Conservation (phyloP, 2,329 filamentous ascomycete genomes). For the Fusarium sp. region DNA sequence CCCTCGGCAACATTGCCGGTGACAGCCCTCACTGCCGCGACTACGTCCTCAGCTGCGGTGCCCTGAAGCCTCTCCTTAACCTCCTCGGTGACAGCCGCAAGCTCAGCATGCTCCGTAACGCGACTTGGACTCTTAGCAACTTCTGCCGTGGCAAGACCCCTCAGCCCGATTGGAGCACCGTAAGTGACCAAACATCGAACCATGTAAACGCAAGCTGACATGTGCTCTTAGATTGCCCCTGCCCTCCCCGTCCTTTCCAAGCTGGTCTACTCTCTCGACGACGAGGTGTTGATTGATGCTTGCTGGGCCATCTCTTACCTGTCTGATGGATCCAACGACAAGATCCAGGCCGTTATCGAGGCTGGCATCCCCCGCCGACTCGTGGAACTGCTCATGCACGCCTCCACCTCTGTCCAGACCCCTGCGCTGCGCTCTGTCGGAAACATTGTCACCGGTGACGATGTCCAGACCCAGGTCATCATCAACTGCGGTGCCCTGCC, state of each 20-base stretch:
- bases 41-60: constrained; percentile 92
- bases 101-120: constrained; percentile 98
- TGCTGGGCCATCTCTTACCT: constrained; percentile 99
- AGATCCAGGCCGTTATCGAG: constrained; percentile 99
- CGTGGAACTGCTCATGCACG: constrained; percentile 97
- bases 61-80: constrained; percentile 88
- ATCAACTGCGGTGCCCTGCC: constrained; percentile 97
- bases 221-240: constrained; percentile 79
- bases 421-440: constrained; percentile 96
- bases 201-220: constrained; percentile 15
- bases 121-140: constrained; percentile 99
- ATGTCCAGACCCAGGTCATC: constrained; percentile 98
- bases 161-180: constrained; percentile 96
- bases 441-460: constrained; percentile 98
- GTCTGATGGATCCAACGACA: constrained; percentile 97
- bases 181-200: constrained; percentile 61
- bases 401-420: constrained; percentile 97
- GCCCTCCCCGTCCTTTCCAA: constrained; percentile 96
- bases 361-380: constrained; percentile 96
- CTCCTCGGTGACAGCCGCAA: constrained; percentile 97
- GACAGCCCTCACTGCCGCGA: constrained; percentile 98
- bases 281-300: constrained; percentile 97
- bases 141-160: constrained; percentile 99
- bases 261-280: constrained; percentile 97
- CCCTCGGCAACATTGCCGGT: constrained; percentile 97